Base-by-base conservation (phyloP, 768 basidiomycete species). In the Termitomyces sp. region DNA sequence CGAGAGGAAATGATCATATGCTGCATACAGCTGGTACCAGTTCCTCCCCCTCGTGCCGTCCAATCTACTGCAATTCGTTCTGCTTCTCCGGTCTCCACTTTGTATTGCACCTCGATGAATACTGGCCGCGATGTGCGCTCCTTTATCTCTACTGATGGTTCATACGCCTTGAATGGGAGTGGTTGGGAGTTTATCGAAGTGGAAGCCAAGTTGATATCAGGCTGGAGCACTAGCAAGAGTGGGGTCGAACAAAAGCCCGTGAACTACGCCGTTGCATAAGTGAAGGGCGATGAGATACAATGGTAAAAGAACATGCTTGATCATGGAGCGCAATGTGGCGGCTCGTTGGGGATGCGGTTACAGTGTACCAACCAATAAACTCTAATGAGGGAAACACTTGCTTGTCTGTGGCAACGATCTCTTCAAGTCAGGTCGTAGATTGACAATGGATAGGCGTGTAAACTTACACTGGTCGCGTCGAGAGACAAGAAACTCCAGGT, bases 31-130 rank as follows among this genome's bases (percentile, higher is more conserved):
- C 85, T 90, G 14, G 85, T 90, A 42, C 86, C 88, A 59, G 85
- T 88, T 28, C 83, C 89, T 46, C 92, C 90, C 9, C 90, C 90
- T 67, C 85, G 84, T 24, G 91, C 89, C 2, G 91, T 91, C 81
- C 93, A 96, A 68, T 98, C 96, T 0, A 99, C 97, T 6, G 97
- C 97, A 59, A 99, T 98, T 38, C 97, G 85, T 68, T 99, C 97
- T 15, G 97, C 97, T 72, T 99, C 97, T 34, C 96, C 97, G 0
- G 96, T 98, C 70, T 98, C 96, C 17, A 99, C 88, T 48, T 82
- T 87, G 71, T 87, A 98, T 3, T 87, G 74, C 1, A 87, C 90
- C 64, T 93, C 88, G 44, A 96, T 83, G 63, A 90, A 96, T 11
- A 88, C 85, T 1, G 85, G 82, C 51, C 87, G 84, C 50, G 87